These are phyloP conservation scores for Eucalyptus marginata DNA, from an alignment of 345 rosid species.

Conservation along the genomic window DNA sequence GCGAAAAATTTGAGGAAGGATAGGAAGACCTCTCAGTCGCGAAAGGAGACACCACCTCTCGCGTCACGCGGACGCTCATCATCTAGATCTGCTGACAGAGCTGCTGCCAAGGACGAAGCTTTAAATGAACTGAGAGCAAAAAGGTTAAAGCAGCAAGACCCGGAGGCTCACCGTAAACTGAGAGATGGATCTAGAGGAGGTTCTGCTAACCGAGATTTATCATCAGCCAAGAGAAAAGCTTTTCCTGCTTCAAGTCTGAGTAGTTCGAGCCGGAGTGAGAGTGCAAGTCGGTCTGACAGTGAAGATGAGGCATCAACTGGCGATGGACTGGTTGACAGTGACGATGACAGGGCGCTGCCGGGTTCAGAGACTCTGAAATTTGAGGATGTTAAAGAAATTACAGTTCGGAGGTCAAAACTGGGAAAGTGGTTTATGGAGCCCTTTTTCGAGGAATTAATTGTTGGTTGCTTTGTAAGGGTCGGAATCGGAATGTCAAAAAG, in stretches of 20 bases:
- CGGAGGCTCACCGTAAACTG: constrained; percentile 65
- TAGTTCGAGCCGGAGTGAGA: constrained; percentile 83
- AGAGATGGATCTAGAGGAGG: constrained; percentile 68
- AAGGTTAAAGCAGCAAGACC: constrained; percentile 89
- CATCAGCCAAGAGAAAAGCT: constrained; percentile 61
- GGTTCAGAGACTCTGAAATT: constrained; percentile 51
- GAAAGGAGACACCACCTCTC: constrained; percentile 57
- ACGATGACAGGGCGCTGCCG: constrained; percentile 54
- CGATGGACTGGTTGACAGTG: constrained; percentile 87
- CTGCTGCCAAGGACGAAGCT: constrained; percentile 92
- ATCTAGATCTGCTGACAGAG: constrained; percentile 88
- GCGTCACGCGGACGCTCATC: constrained; percentile 65
- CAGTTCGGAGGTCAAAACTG: constrained; percentile 84
- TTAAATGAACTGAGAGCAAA: constrained; percentile 85
- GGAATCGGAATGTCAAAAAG: constrained; percentile 80
- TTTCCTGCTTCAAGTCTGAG: constrained; percentile 53
- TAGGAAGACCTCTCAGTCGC: constrained; percentile 45
- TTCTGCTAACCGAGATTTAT: constrained; percentile 44
- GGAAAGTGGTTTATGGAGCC: constrained; percentile 99
- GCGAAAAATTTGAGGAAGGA: constrained; percentile 67
- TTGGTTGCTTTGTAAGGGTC: constrained; percentile 91
- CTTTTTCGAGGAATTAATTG: constrained; percentile 92
- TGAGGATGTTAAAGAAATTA: constrained; percentile 81
- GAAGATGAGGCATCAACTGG: constrained; percentile 85
- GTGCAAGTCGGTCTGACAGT: constrained; percentile 75